Evolutionary conservation across 2,329 filamentous ascomycete species (phyloP).

Genomic region (Chaetomiaceae sp.): DNA sequence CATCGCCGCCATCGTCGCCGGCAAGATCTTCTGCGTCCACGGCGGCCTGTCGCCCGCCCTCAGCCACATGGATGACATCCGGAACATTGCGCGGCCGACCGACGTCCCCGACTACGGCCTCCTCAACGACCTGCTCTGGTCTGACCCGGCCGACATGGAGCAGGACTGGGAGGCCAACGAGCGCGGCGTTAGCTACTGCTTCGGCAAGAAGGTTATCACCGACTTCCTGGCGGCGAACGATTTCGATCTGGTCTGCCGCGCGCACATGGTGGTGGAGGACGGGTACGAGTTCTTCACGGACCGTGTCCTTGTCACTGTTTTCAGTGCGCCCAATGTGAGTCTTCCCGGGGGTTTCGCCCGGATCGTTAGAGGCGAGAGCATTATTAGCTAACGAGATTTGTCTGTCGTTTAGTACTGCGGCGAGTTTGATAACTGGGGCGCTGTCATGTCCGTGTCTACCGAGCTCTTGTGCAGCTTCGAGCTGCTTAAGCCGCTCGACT

Average conservation of each 20-base stretch:
- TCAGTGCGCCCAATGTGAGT: conserved; percentile 93
- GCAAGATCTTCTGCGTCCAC: conserved; percentile 97
- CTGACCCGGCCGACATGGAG: conserved; percentile 96
- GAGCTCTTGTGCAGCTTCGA: conserved; percentile 97
- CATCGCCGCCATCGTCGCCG: conserved; percentile 92
- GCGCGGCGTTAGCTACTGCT: conserved; percentile 94
- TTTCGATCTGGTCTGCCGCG: conserved; percentile 93
- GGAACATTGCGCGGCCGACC: conserved; percentile 89
- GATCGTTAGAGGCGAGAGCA: neutral
- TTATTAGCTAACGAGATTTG: conserved; percentile 24
- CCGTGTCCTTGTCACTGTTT: conserved; percentile 89
- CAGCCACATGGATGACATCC: conserved; percentile 96
- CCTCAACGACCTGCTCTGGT: conserved; percentile 93
- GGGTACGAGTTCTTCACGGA: conserved; percentile 99
- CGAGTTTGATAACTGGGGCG: conserved; percentile 98
- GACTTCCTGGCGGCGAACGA: conserved; percentile 92
- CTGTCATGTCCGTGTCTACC: conserved; percentile 93
- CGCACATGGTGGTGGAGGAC: conserved; percentile 99
- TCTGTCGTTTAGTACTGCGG: conserved; percentile 91
- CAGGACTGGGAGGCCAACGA: conserved; percentile 98
- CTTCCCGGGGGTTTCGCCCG: neutral
- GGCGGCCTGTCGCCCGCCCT: conserved; percentile 88
- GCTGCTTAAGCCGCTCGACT: conserved; percentile 91
- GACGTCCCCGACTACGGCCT: conserved; percentile 96
- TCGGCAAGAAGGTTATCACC: conserved; percentile 96